A percentile compares a stretch with the other conserved stretches of the same genome.
These are phyloP conservation scores for Dendrobium officinale DNA, from an alignment of 106 monocot genomes.

Conservation along the genomic window DNA sequence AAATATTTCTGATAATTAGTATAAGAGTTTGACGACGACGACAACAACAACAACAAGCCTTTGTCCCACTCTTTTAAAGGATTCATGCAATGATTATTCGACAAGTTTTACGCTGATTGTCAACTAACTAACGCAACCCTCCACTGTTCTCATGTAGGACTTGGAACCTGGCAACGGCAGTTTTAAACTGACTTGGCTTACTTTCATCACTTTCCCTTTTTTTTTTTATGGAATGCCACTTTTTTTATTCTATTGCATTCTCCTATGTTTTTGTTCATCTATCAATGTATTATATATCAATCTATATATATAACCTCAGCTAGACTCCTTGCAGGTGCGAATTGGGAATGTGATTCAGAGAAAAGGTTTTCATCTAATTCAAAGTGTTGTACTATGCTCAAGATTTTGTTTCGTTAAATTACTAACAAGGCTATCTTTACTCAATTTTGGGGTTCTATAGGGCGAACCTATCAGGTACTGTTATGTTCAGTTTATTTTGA, in stretches of 20 bases:
- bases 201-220: neutral
- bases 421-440: constrained; percentile 14
- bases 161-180: too few relatives aligned
- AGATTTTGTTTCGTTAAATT: constrained; percentile 13
- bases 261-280: neutral
- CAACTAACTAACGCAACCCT: too few relatives aligned
- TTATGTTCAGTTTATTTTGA: neutral
- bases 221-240: neutral
- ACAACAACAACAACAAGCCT: too few relatives aligned
- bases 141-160: too few relatives aligned
- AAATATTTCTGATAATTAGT: neutral
- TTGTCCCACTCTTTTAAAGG: too few relatives aligned
- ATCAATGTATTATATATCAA: neutral
- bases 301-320: neutral
- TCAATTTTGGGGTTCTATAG: constrained; percentile 24
- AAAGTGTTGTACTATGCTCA: constrained; percentile 16
- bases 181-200: neutral
- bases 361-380: constrained; percentile 55
- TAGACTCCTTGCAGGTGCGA: constrained; percentile 57
- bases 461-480: constrained; percentile 81
- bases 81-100: too few relatives aligned
- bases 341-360: constrained; percentile 82
- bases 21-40: neutral
- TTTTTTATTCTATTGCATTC: neutral
- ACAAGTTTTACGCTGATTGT: too few relatives aligned